phyloP scores from a whole-genome alignment of 2,329 filamentous ascomycete species.

The Sclerotinia subarctica region DNA sequence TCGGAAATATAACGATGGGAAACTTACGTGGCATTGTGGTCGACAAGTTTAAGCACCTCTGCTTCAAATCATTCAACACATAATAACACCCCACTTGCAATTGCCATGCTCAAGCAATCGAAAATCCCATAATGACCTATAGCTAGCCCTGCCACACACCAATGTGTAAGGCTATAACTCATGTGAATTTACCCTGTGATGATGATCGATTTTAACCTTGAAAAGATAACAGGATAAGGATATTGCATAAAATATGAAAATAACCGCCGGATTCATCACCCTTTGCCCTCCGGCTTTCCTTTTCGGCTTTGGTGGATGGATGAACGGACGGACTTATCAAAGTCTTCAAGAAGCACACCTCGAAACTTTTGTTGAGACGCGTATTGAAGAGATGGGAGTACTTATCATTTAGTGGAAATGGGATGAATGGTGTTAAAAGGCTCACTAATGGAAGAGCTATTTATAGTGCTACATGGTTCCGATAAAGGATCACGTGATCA shows the following conservation, averaged over 20 bases:
- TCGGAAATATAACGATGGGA: too few relatives aligned
- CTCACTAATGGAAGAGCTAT: too few relatives aligned
- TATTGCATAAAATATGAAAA: neutral
- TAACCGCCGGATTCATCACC: neutral
- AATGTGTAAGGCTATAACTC: neutral
- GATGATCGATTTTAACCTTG: accelerated
- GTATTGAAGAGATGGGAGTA: too few relatives aligned
- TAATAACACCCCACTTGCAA: neutral
- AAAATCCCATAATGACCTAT: neutral
- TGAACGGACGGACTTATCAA: neutral
- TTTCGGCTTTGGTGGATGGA: too few relatives aligned
- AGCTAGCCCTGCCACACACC: neutral
- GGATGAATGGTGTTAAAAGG: too few relatives aligned
- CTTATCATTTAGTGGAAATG: too few relatives aligned
- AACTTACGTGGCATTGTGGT: neutral
- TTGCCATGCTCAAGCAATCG: neutral
- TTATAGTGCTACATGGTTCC: too few relatives aligned
- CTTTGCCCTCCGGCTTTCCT: neutral
- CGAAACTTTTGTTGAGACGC: too few relatives aligned
- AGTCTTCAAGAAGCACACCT: neutral
- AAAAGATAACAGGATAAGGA: neutral
- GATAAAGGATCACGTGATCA: too few relatives aligned
- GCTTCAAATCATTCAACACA: too few relatives aligned
- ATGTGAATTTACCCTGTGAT: neutral
- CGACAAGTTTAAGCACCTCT: neutral